Conservation (phyloP, 208 protist species). For the Trypanosoma vivax region DNA sequence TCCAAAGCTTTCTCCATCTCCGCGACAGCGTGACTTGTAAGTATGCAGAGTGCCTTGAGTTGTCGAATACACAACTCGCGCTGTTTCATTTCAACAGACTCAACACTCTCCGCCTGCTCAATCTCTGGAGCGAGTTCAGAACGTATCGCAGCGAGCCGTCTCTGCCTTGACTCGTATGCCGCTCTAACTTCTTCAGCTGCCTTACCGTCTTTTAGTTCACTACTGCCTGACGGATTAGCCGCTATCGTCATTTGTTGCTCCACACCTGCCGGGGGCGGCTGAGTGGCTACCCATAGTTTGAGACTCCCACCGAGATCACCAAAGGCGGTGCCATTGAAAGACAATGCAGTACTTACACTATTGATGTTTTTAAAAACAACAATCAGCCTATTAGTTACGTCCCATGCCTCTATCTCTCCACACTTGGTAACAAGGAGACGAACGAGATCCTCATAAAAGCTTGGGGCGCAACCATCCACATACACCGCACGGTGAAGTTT, state of each 20-base stretch:
- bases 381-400: slow-evolving; percentile 39
- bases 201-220: neutral
- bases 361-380: slow-evolving; percentile 78
- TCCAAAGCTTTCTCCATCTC: slow-evolving; percentile 29
- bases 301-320: slow-evolving; percentile 53
- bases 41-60: slow-evolving; percentile 45
- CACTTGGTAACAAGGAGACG: slow-evolving; percentile 60
- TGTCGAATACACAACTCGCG: slow-evolving; percentile 58
- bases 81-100: slow-evolving; percentile 27
- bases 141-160: slow-evolving; percentile 38
- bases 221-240: neutral
- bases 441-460: slow-evolving; percentile 64
- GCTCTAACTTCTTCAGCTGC: slow-evolving; percentile 17
- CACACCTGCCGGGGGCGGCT: slow-evolving; percentile 51
- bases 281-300: slow-evolving; percentile 67
- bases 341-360: slow-evolving; percentile 75
- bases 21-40: slow-evolving; percentile 31
- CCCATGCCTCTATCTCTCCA: slow-evolving; percentile 76
- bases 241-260: slow-evolving; percentile 63
- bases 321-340: slow-evolving; percentile 72
- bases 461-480: slow-evolving; percentile 46
- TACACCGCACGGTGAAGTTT: slow-evolving; percentile 85
- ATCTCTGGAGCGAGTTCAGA: slow-evolving; percentile 27
- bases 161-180: slow-evolving; percentile 21
- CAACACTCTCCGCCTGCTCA: slow-evolving; percentile 19